Conservation (phyloP, 2,329 filamentous ascomycete genomes). For the Venturia aucupariae region DNA sequence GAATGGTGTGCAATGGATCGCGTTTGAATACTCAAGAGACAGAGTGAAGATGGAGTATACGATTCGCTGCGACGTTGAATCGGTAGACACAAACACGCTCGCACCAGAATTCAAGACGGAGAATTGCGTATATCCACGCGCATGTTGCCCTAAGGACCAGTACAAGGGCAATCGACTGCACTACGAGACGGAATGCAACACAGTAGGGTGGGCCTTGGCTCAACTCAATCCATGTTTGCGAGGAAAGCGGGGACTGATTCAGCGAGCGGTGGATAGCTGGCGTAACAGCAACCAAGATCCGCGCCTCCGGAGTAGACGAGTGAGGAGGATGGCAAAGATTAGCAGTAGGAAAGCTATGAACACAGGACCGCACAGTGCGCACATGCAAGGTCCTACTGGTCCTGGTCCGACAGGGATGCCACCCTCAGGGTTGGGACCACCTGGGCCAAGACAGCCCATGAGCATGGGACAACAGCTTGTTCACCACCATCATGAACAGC, state of each 20-base stretch:
- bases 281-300: constrained; percentile 97
- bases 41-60: constrained; percentile 99
- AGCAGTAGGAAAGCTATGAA: constrained; percentile 70
- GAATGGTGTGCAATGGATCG: constrained; percentile 97
- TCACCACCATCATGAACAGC: constrained; percentile 64
- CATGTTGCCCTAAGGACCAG: constrained; percentile 89
- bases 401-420: constrained; percentile 56
- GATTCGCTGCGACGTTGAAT: constrained; percentile 95
- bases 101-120: constrained; percentile 88
- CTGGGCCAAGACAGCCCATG: constrained; percentile 56
- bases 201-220: constrained; percentile 97
- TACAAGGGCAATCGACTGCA: constrained; percentile 92
- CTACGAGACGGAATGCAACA: constrained; percentile 98
- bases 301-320: constrained; percentile 77
- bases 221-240: constrained; percentile 84
- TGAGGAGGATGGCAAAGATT: constrained; percentile 93
- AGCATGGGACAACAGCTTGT: constrained; percentile 55
- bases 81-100: constrained; percentile 81
- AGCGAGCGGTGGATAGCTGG: constrained; percentile 97
- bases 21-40: constrained; percentile 94
- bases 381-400: constrained; percentile 58
- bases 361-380: constrained; percentile 47
- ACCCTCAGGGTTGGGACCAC: constrained; percentile 50
- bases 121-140: constrained; percentile 95
- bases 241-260: constrained; percentile 90